Percentiles rank a stretch among this genome's conserved stretches.
phyloP scores from a whole-genome alignment of 2,329 filamentous ascomycete genomes.

The Sporothrix schenckii region DNA sequence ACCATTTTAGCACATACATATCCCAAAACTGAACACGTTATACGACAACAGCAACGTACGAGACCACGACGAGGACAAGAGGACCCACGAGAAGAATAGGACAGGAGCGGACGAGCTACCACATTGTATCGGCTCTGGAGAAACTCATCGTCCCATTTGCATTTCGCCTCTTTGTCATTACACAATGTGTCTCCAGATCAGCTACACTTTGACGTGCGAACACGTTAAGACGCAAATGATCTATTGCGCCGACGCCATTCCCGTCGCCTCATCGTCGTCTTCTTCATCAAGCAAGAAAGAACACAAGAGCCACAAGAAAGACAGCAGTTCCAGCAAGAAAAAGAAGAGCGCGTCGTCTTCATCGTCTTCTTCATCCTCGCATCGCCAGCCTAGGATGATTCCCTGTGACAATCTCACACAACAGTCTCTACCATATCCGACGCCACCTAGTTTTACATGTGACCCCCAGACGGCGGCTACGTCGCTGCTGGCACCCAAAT shows the following conservation, averaged over 20 bases:
- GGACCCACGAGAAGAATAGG: not conserved
- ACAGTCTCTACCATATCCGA: constrained; percentile 52
- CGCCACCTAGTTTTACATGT: constrained; percentile 49
- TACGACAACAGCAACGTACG: not conserved
- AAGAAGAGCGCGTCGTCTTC: constrained; percentile 33
- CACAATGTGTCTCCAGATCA: constrained; percentile 55
- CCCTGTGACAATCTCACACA: constrained; percentile 51
- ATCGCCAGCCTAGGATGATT: constrained; percentile 37
- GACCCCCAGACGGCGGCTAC: constrained; percentile 39
- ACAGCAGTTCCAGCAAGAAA: constrained; percentile 28
- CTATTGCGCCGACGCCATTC: constrained; percentile 51
- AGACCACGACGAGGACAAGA: not conserved
- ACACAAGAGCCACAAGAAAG: constrained; percentile 11
- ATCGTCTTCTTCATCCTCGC: constrained; percentile 30
- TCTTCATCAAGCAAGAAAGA: constrained; percentile 7
- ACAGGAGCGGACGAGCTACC: not conserved
- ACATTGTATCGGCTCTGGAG: not conserved
- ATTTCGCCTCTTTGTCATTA: not conserved
- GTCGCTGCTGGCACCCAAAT: constrained; percentile 46
- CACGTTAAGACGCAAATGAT: constrained; percentile 52
- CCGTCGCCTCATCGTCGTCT: constrained; percentile 6
- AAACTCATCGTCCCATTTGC: not conserved
- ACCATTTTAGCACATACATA: not conserved
- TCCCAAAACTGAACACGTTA: not conserved
- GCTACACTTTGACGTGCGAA: constrained; percentile 56